Base-by-base conservation (phyloP, 768 basidiomycete genomes). In the Nevesoporus exiguus region DNA sequence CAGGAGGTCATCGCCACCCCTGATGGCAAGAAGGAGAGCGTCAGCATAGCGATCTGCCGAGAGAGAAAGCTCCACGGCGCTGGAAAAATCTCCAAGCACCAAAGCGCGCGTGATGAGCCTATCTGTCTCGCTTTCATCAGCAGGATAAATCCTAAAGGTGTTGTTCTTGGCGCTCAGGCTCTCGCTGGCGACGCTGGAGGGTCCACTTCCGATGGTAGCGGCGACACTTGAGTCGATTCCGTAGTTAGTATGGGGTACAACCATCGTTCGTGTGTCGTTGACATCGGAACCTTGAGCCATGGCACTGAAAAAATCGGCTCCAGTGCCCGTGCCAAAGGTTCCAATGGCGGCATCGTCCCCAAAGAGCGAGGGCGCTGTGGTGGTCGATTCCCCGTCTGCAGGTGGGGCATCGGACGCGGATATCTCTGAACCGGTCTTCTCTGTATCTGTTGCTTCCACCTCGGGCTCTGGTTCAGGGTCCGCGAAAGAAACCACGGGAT, bases 11-110 rank as follows among this genome's bases (percentile, higher is more conserved):
- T 86, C 80, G 0, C 94, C 93, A 17, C 95, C 96, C 57, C 89
- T 87, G 17, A 90, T 93, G 29, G 97, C 93, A 13, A 98, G 82
- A 13, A 99, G 78, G 48, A 98, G 88, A 0, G 97, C 97, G 65
- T 99, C 97, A 1, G 97, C 95, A 62, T 84, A 98, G 29, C 95
- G 82, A 47, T 93, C 89, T 0, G 86, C 82, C 0, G 92, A 88
- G 15, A 98, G 78, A 69, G 95, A 97, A 2, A 98, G 77, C 3
- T 89, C 85, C 17, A 98, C 97, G 2, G 97, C 96, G 15, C 85
- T 88, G 61, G 83, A 81, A 59, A 98, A 98, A 69, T 99, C 95
- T n/a, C 97, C 96, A 10, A 98, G 77, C 2, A 99, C 93, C 36
- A 98, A 79, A 3, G 96, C 90, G 65, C 92, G 92, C 2, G 96